A percentile compares a stretch with the other conserved stretches of the same genome.
Conservation (phyloP, 441 rosid genomes). For the Populus trichocarpa region DNA sequence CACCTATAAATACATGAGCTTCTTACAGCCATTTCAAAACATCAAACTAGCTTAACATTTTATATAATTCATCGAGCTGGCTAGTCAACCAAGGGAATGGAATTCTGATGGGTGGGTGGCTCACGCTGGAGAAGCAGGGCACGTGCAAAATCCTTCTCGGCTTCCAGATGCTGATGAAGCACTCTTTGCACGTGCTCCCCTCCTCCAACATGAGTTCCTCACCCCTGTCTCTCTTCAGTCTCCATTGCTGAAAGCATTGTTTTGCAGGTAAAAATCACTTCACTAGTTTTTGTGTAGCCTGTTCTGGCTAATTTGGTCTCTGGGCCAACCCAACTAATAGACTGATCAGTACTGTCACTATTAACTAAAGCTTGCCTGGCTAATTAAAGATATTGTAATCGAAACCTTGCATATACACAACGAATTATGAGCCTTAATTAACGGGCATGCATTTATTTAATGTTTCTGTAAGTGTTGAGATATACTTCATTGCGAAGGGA, state of each 20-base stretch:
- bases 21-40: neutral
- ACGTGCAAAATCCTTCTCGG: conserved; percentile 60
- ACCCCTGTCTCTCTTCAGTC: conserved; percentile 13
- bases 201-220: conserved; percentile 79
- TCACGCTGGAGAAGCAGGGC: conserved; percentile 99
- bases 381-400: neutral
- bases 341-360: neutral
- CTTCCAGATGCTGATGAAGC: neutral
- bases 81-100: neutral
- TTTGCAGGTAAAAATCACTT: conserved; percentile 3
- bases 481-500: neutral
- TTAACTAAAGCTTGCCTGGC: neutral
- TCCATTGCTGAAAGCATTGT: neutral
- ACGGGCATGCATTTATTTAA: neutral
- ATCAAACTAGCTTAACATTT: neutral
- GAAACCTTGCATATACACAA: neutral
- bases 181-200: conserved; percentile 78
- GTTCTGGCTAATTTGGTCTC: neutral
- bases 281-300: neutral
- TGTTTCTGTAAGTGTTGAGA: neutral
- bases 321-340: neutral
- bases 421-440: neutral
- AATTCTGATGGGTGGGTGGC: conserved; percentile 37
- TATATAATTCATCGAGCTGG: neutral
- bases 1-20: conserved; percentile 14